These are phyloP conservation scores for Oryza australiensis DNA, from an alignment of 176 grass and related monocot species.

Conservation along the genomic window DNA sequence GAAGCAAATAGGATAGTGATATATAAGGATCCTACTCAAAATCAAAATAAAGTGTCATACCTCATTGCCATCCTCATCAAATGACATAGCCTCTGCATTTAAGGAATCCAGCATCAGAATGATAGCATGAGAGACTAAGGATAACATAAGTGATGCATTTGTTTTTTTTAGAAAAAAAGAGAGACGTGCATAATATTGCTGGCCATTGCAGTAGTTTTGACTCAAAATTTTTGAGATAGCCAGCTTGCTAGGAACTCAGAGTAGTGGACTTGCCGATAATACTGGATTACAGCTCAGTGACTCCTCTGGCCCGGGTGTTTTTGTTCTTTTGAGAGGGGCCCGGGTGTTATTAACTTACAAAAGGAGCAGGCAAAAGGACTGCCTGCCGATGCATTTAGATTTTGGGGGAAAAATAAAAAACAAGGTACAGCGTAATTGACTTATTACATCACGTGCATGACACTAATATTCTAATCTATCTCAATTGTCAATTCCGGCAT, in stretches of 20 bases:
- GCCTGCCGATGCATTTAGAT: neutral
- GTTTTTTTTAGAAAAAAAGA: neutral
- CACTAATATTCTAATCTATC: neutral
- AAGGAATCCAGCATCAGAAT: conserved; percentile 35
- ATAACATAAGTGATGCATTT: neutral
- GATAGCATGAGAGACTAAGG: neutral
- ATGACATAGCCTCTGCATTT: conserved; percentile 76
- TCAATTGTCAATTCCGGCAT: neutral
- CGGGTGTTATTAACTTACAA: neutral
- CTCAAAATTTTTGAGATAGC: neutral
- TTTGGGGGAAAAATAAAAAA: neutral
- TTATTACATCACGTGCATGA: neutral
- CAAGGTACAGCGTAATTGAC: neutral
- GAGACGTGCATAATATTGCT: neutral
- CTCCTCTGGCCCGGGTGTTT: neutral
- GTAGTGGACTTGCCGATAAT: neutral
- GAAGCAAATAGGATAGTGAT: conserved; percentile 29
- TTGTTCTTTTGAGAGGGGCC: too few relatives aligned
- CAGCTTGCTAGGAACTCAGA: neutral
- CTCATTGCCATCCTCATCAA: conserved; percentile 48
- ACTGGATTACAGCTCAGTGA: neutral
- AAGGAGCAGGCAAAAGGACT: neutral
- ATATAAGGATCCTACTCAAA: conserved; percentile 15
- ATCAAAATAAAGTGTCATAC: conserved; percentile 41
- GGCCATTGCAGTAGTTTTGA: neutral